These are phyloP conservation scores for Auxenochlorella pyrenoidosa DNA, from an alignment of 139 green algal genomes.

Conservation along the genomic window DNA sequence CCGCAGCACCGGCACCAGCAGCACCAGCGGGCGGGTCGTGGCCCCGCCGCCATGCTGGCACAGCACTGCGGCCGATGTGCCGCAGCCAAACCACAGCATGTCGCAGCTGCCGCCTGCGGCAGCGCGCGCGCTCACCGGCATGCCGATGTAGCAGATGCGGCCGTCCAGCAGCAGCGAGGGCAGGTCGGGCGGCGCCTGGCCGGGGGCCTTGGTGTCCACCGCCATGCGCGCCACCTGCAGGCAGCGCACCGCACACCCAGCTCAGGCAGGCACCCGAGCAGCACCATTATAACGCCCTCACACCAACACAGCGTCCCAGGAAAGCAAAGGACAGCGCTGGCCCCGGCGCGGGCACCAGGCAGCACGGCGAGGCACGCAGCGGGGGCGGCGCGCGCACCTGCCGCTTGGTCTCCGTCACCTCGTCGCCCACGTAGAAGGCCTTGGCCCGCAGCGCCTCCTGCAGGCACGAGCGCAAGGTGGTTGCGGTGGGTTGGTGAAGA, in stretches of 20 bases:
- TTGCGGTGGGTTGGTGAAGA: no score
- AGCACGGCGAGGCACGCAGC: no score
- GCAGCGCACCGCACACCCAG: not conserved
- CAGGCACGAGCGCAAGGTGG: not conserved
- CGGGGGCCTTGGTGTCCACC: constrained; percentile 49
- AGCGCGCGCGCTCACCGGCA: constrained; percentile 65
- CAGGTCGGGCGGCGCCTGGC: constrained; percentile 83
- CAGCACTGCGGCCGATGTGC: no score
- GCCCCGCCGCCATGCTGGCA: no score
- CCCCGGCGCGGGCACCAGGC: no score
- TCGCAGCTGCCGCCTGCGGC: no score
- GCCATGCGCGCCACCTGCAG: constrained; percentile 43
- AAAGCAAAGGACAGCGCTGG: not conserved
- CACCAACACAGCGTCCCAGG: not conserved
- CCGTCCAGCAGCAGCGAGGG: constrained; percentile 88
- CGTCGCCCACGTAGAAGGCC: constrained; percentile 63
- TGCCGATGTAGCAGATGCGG: constrained; percentile 90
- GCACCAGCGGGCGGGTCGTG: no score
- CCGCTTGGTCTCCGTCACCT: constrained; percentile 37
- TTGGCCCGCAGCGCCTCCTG: constrained; percentile 59
- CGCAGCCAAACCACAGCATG: not conserved
- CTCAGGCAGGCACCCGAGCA: not conserved
- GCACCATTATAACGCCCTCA: not conserved
- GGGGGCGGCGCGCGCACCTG: not conserved
- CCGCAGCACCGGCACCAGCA: no score